Conservation (phyloP, 768 basidiomycete genomes). For the Lyophyllum decastes region DNA sequence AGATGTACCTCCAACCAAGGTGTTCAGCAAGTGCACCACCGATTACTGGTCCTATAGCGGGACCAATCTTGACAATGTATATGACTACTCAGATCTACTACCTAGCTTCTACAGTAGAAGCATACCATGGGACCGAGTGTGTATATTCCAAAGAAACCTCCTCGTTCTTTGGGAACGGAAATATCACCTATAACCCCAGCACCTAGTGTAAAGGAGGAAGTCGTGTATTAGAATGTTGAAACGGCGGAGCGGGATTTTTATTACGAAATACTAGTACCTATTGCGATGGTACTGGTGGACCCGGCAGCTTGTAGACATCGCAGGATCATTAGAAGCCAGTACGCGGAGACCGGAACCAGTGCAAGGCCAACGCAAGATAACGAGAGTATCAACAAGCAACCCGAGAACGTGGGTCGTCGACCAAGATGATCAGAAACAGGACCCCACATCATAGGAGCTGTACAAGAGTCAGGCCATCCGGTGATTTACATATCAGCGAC, state of each 20-base stretch:
- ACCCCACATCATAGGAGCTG: slow-evolving; percentile 72
- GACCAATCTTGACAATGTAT: slow-evolving; percentile 48
- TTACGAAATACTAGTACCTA: slow-evolving; percentile 49
- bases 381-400: slow-evolving; percentile 63
- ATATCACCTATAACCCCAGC: slow-evolving; percentile 83
- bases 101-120: neutral
- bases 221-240: too few relatives aligned
- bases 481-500: neutral
- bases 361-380: slow-evolving; percentile 66
- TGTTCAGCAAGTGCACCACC: slow-evolving; percentile 57
- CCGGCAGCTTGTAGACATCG: slow-evolving; percentile 80
- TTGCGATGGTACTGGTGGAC: slow-evolving; percentile 75
- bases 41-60: slow-evolving; percentile 60
- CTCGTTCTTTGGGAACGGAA: slow-evolving; percentile 69
- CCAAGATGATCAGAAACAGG: slow-evolving; percentile 68
- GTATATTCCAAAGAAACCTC: slow-evolving; percentile 72
- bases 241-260: too few relatives aligned
- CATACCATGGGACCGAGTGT: slow-evolving; percentile 62
- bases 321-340: slow-evolving; percentile 81
- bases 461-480: neutral
- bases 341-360: slow-evolving; percentile 52
- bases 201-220: slow-evolving; percentile 32
- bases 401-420: slow-evolving; percentile 61
- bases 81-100: neutral
- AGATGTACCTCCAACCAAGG: slow-evolving; percentile 61